phyloP scores from a whole-genome alignment of 2,329 filamentous ascomycete species.

The Fonsecaea erecta region DNA sequence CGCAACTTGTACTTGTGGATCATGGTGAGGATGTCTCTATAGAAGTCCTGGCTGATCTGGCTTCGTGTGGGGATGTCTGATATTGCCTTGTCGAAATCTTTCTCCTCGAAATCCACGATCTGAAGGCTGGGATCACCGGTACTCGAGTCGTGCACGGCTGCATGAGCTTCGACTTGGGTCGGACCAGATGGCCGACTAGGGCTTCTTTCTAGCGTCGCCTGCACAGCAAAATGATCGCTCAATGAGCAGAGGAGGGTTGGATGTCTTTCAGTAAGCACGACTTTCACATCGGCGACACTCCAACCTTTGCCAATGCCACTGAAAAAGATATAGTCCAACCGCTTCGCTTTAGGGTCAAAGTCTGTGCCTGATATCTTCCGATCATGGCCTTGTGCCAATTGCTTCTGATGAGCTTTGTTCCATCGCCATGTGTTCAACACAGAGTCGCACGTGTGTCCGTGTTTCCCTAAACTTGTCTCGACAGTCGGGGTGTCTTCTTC shows the following conservation, averaged over 20 bases:
- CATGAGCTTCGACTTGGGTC: conserved; percentile 20
- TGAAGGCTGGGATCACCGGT: conserved; percentile 19
- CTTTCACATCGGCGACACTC: conserved; percentile 70
- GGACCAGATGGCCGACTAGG: conserved; percentile 7
- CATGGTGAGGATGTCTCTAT: conserved; percentile 75
- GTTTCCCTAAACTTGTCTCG: conserved; percentile 74
- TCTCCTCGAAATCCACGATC: conserved; percentile 29
- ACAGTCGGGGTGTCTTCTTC: conserved; percentile 66
- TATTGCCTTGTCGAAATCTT: conserved; percentile 29
- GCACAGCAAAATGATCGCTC: conserved; percentile 93
- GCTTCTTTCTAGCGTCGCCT: conserved; percentile 66
- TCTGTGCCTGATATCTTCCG: conserved; percentile 67
- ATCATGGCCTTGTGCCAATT: conserved; percentile 68
- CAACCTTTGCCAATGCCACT: conserved; percentile 52
- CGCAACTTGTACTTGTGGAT: conserved; percentile 70
- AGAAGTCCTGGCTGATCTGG: conserved; percentile 57
- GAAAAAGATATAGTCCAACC: conserved; percentile 94
- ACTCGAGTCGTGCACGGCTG: conserved; percentile 19
- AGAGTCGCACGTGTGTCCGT: conserved; percentile 86
- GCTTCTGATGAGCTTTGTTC: conserved; percentile 71
- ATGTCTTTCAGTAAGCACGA: conserved; percentile 82
- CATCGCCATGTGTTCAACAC: conserved; percentile 93
- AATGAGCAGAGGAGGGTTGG: conserved; percentile 81
- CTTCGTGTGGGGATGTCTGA: conserved; percentile 35
- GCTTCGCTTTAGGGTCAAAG: conserved; percentile 75